Evolutionary conservation across 192 early-diverging fungal genomes (phyloP), one percentile per base, ranked within the genome.

Genomic region (Coemansia guatemalensis): DNA sequence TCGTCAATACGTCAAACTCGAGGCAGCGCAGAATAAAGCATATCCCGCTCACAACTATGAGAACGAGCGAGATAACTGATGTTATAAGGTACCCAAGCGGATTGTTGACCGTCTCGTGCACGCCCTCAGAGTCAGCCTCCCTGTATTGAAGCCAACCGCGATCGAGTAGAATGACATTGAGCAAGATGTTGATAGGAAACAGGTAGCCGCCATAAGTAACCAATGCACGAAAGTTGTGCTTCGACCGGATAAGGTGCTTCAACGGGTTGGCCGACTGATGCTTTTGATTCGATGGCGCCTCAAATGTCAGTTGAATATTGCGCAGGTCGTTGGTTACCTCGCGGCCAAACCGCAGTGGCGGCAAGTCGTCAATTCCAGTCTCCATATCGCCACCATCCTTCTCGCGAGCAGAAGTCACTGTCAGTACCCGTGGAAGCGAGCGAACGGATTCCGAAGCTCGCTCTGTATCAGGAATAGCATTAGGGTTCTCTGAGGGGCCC

Each of bases 1-100:
- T 81, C 2, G 49, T 58, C 26, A 75, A 26, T 39, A 81, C 78
- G 49, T 75, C 64, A 54, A 62, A 81, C 67, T 81, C 78, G 27
- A 81, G 56, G 33, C 78, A 81, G 14, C 78, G 78, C 63, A 81
- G 55, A 17, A 81, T 60, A 64, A 81, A 81, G 57, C 73, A 81
- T 5, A 81, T 30, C 18, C 73, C 78, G 56, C 73, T 75, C 52
- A 18, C 26, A 11, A 74, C 73, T 30, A 81, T 81, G 0, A 81
- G 69, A 1, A 68, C 23, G 12, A 81, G 74, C 67, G 78, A 81
- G 29, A 81, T 64, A 8, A 75, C 48, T 3, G 78, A 74, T 2
- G 73, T 75, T 0, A 73, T 51, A 51, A 75, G 56, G 26, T 81
- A 81, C 0, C 73, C 78, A 9, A 72, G 9, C 1, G 78, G 74